Conservation (phyloP, 2,329 filamentous ascomycete species). For the Xylaria digitata region DNA sequence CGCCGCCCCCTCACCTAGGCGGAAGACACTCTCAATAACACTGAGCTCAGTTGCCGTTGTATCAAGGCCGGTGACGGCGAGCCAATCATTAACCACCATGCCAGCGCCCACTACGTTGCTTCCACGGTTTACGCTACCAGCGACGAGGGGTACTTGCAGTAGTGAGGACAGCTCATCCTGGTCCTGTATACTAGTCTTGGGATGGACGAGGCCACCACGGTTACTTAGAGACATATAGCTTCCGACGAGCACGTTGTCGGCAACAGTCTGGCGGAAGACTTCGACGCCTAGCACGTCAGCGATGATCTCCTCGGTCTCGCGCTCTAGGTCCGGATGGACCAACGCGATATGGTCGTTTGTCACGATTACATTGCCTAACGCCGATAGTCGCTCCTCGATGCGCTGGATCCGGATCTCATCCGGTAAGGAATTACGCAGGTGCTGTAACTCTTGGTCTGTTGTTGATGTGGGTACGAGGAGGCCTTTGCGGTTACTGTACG, state of each 20-base stretch:
- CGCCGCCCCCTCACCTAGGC: slow-evolving; percentile 86
- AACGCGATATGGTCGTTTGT: slow-evolving; percentile 97
- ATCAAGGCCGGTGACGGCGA: slow-evolving; percentile 92
- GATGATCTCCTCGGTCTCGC: slow-evolving; percentile 98
- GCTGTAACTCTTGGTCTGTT: slow-evolving; percentile 97
- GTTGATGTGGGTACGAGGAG: slow-evolving; percentile 96
- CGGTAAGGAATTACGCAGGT: slow-evolving; percentile 93
- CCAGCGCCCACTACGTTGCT: slow-evolving; percentile 95
- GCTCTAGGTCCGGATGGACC: slow-evolving; percentile 94
- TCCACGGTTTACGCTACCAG: slow-evolving; percentile 92
- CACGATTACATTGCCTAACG: slow-evolving; percentile 96
- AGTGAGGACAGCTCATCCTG: slow-evolving; percentile 96
- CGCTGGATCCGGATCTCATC: slow-evolving; percentile 94
- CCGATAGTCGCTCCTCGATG: slow-evolving; percentile 96
- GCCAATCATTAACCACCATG: slow-evolving; percentile 98
- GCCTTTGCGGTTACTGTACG: slow-evolving; percentile 86
- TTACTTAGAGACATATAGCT: slow-evolving; percentile 97
- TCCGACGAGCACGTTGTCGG: slow-evolving; percentile 95
- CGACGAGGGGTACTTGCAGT: slow-evolving; percentile 94
- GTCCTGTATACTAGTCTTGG: slow-evolving; percentile 96
- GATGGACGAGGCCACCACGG: slow-evolving; percentile 95
- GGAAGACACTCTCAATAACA: slow-evolving; percentile 96
- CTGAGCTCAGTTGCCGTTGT: slow-evolving; percentile 98
- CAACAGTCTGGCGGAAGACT: slow-evolving; percentile 93
- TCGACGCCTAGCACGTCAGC: slow-evolving; percentile 92